phyloP scores from a whole-genome alignment of 2,329 filamentous ascomycete species.

The Claviceps paspali region DNA sequence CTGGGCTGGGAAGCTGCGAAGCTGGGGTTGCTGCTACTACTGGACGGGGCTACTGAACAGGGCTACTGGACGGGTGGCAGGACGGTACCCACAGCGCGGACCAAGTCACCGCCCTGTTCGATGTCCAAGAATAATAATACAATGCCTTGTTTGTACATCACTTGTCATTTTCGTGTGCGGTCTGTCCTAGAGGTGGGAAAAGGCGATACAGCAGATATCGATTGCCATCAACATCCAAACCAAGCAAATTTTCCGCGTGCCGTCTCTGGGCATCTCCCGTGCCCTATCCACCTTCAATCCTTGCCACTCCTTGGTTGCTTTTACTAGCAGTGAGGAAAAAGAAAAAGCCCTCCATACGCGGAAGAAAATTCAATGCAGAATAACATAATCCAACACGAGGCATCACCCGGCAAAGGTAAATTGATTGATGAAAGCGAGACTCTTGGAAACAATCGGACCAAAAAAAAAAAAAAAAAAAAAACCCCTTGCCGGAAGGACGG shows the following conservation, averaged over 20 bases:
- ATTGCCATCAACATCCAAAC: background rate
- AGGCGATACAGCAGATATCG: background rate
- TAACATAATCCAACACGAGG: background rate
- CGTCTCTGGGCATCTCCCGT: background rate
- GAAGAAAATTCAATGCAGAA: background rate
- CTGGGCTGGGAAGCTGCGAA: no score
- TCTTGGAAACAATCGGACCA: background rate
- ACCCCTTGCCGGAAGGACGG: background rate
- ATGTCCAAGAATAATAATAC: no score
- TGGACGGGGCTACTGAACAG: no score
- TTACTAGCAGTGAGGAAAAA: background rate
- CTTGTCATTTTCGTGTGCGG: no score
- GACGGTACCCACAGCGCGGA: no score
- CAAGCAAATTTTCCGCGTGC: background rate
- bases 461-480: no score
- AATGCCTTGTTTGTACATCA: no score
- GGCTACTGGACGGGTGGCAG: no score
- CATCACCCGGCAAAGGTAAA: background rate
- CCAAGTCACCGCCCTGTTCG: no score
- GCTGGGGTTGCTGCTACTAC: no score
- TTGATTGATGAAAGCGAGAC: background rate
- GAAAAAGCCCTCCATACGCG: background rate
- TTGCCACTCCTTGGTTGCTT: background rate
- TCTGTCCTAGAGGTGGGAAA: no score
- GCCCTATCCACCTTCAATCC: background rate